A percentile compares a stretch with the other conserved stretches of the same genome.
Evolutionary conservation across 257 asterid genomes (phyloP).

Genomic region (Echium plantagineum): DNA sequence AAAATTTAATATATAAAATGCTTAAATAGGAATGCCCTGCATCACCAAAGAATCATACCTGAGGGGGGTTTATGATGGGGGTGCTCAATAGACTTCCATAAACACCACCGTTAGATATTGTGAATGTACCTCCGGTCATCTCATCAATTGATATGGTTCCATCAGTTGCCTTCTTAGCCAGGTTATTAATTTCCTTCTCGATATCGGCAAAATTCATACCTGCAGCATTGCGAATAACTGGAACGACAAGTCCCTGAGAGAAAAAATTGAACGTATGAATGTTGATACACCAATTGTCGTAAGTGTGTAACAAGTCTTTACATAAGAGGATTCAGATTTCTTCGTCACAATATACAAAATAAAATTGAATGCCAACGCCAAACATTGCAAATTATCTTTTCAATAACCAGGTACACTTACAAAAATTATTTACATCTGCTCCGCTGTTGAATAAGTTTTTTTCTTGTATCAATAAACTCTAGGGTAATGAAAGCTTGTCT

Average conservation of each 20-base stretch:
- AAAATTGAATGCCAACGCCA: too few species aligned
- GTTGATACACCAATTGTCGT: background rate
- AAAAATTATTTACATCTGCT: too few species aligned
- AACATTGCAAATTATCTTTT: too few species aligned
- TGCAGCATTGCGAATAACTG: conserved; percentile 87
- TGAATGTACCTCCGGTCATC: conserved; percentile 96
- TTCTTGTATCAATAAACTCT: too few species aligned
- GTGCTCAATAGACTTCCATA: conserved; percentile 97
- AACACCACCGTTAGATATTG: conserved; percentile 96
- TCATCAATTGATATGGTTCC: conserved; percentile 96
- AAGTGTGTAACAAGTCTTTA: too few species aligned
- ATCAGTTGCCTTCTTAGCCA: conserved; percentile 81
- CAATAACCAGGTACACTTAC: too few species aligned
- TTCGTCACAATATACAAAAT: background rate
- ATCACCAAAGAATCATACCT: conserved; percentile 34
- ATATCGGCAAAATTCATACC: conserved; percentile 91
- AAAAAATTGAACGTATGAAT: conserved; percentile 8
- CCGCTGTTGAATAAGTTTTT: too few species aligned
- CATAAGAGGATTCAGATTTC: too few species aligned
- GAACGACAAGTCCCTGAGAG: conserved; percentile 89
- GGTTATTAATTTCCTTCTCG: conserved; percentile 74
- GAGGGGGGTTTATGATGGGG: conserved; percentile 98
- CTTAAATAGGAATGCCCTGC: background rate
- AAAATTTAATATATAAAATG: background rate
- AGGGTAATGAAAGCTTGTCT: too few species aligned